Evolutionary conservation across 441 rosid genomes (phyloP), one percentile per base, ranked within the genome.

Genomic region (Populus hybrid): DNA sequence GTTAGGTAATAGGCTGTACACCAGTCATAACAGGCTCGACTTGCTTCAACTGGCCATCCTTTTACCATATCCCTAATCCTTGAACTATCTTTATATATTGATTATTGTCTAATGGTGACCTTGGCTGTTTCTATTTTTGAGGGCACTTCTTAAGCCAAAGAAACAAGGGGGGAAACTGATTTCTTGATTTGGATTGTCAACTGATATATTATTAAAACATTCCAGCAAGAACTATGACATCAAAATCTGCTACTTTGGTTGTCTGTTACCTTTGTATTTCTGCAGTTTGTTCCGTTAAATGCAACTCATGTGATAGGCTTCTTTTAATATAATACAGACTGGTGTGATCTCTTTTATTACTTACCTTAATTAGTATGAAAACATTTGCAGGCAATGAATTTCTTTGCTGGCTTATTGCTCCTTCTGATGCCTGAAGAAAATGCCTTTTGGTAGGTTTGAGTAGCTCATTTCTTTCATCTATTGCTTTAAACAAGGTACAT

Each of bases 381-480:
- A 84, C 38, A 70, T 79, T 32, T 84, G 88, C 97, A 97, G 98
- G 98, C 97, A 71, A 97, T 97, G 99, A 97, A 97, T 86, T 97
- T 94, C 89, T 97, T 97, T 87, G 99, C 98, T 77, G 98, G 98
- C 65, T 88, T 97, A 68, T 89, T 97, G 80, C 94, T 97, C 78
- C 94, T 97, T 78, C 88, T 97, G 88, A 97, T 97, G 99, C 98
- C 99, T 0, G 99, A 97, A 88, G 99, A 97, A 87, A 97, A 94
- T 89, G 99, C 98, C 67, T 97, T 97, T 87, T 97, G 99, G 98
- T 96, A 89, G 61, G 89, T 89, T 76, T 79, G 75, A 81, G 80
- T 73, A 78, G 82, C 77, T 74, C 65, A 68, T 74, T 73, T 79
- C 77, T 78, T 77, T 78, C 70, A 64, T 67, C 26, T 76, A 67